These are phyloP conservation scores for Fusarium sp. DNA, from an alignment of 2,329 filamentous ascomycete species.

Conservation along the genomic window DNA sequence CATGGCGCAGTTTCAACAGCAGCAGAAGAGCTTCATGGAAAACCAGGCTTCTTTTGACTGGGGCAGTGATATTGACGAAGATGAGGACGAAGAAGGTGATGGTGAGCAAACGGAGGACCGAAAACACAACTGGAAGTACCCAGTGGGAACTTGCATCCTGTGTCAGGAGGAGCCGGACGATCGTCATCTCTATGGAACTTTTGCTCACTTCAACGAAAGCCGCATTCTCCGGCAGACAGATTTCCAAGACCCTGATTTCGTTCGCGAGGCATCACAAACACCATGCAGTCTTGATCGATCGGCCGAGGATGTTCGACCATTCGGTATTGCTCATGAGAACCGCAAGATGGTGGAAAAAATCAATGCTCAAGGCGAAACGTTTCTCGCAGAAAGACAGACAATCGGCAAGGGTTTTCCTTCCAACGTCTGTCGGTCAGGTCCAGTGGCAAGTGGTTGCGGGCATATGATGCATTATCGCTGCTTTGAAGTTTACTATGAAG, in stretches of 20 bases:
- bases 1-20: conserved; percentile 98
- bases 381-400: conserved; percentile 79
- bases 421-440: conserved; percentile 72
- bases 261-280: conserved; percentile 82
- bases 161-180: conserved; percentile 98
- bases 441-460: conserved; percentile 90
- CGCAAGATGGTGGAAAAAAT: conserved; percentile 80
- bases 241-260: conserved; percentile 81
- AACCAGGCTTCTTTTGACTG: conserved; percentile 89
- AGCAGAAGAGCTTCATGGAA: conserved; percentile 94
- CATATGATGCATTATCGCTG: conserved; percentile 99
- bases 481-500: conserved; percentile 90
- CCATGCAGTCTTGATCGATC: conserved; percentile 86
- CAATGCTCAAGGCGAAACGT: conserved; percentile 75
- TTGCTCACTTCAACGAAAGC: conserved; percentile 88
- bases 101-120: conserved; percentile 68
- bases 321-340: conserved; percentile 91
- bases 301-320: conserved; percentile 84
- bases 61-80: conserved; percentile 81
- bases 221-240: conserved; percentile 88
- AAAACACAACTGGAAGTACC: conserved; percentile 82
- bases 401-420: conserved; percentile 90
- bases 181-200: conserved; percentile 88
- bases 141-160: conserved; percentile 90
- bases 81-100: conserved; percentile 78